Evolutionary conservation across 306 rosid genomes (phyloP).

Genomic region (Vigna nakashimae): DNA sequence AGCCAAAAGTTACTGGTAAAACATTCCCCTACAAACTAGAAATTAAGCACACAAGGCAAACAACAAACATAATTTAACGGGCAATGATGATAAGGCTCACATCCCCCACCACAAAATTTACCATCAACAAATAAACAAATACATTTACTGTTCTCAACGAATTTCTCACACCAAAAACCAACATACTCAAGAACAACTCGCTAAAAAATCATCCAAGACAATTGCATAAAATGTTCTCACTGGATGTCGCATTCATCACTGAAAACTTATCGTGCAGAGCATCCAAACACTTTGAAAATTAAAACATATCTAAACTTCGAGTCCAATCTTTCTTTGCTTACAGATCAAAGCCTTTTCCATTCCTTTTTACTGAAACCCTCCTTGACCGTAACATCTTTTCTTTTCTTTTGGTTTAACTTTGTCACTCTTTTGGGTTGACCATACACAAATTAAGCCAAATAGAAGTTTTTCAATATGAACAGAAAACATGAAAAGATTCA

Average conservation of each 20-base stretch:
- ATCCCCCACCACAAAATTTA: slow-evolving; percentile 15
- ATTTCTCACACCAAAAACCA: slow-evolving; percentile 25
- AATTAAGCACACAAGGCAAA: slow-evolving; percentile 27
- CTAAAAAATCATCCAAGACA: not conserved
- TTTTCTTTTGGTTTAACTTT: slow-evolving; percentile 1
- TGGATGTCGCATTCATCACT: not conserved
- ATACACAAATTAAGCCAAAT: slow-evolving; percentile 17
- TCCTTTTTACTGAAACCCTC: slow-evolving; percentile 6
- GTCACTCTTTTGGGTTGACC: not conserved
- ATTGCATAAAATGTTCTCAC: not conserved
- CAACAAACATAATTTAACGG: slow-evolving; percentile 8
- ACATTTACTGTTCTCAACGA: not conserved
- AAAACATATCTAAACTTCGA: not conserved
- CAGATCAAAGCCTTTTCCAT: not conserved
- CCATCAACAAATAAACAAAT: slow-evolving; percentile 6
- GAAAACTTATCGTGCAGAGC: not conserved
- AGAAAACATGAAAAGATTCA: not conserved
- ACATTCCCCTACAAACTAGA: not conserved
- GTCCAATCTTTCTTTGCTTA: not conserved
- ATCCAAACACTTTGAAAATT: not conserved
- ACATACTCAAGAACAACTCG: slow-evolving; percentile 17
- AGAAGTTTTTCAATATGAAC: not conserved
- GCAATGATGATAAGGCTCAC: slow-evolving; percentile 9
- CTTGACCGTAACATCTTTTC: not conserved
- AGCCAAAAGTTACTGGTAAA: not conserved